These are phyloP conservation scores for Plasmodium gallinaceum DNA, from an alignment of 169 alveolate species.

Conservation along the genomic window DNA sequence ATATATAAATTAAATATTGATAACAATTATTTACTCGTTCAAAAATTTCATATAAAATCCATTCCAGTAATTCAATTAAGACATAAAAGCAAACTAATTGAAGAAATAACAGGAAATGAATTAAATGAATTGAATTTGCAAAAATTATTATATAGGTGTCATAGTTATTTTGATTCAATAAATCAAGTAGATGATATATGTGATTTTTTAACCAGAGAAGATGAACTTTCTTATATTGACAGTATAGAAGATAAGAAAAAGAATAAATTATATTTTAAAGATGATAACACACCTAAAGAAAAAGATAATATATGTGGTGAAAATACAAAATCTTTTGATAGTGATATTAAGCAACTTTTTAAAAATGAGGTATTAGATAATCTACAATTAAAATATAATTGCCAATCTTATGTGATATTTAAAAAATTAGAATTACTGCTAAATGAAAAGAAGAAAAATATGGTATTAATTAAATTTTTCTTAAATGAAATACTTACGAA, in stretches of 20 bases:
- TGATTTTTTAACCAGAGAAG: conserved; percentile 66
- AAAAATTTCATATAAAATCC: conserved; percentile 64
- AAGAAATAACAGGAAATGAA: conserved; percentile 69
- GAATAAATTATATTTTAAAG: neutral
- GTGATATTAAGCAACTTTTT: neutral
- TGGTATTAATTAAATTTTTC: neutral
- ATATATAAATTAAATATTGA: conserved; percentile 58
- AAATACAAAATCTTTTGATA: neutral
- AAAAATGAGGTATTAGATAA: conserved; percentile 19
- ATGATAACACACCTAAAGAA: neutral
- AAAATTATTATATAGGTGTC: conserved; percentile 26
- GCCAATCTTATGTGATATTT: conserved; percentile 37
- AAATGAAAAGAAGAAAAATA: conserved; percentile 21
- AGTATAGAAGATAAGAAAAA: neutral
- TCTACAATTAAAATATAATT: conserved; percentile 24
- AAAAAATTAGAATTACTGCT: conserved; percentile 57
- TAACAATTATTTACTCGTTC: conserved; percentile 38
- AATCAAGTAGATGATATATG: conserved; percentile 20
- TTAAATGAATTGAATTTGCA: conserved; percentile 37
- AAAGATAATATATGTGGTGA: neutral
- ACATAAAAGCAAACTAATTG: conserved; percentile 46
- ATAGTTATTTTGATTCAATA: conserved; percentile 38
- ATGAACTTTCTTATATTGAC: conserved; percentile 15
- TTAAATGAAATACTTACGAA: conserved; percentile 60
- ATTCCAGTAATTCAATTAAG: conserved; percentile 71